phyloP scores from a whole-genome alignment of 192 early-diverging fungal genomes.

The Haplosporangium gracile region DNA sequence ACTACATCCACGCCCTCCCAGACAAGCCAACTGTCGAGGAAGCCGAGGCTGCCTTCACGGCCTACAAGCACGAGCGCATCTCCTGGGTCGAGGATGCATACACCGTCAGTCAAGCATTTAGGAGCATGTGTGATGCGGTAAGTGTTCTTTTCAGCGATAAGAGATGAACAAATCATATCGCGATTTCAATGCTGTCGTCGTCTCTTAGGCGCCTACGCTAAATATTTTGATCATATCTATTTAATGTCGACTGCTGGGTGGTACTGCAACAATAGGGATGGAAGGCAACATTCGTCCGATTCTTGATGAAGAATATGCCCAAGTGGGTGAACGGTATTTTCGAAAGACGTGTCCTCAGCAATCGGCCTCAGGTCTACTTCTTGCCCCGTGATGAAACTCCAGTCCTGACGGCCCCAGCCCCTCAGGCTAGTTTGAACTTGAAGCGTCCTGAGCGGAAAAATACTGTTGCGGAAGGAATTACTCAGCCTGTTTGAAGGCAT shows the following conservation, averaged over 20 bases:
- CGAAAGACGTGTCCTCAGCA: background rate
- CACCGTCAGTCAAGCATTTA: background rate
- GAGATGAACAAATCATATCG: too few species aligned
- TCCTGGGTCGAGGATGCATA: background rate
- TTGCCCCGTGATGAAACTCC: background rate
- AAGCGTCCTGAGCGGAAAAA: background rate
- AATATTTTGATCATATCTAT: background rate
- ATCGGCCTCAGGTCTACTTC: background rate
- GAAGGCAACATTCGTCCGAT: background rate
- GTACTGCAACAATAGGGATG: background rate
- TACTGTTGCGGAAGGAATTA: background rate
- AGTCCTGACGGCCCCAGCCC: background rate
- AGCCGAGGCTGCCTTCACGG: background rate
- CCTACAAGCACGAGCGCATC: constrained; percentile 9
- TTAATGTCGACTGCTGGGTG: background rate
- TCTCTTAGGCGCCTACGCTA: too few species aligned
- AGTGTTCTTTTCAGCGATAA: background rate
- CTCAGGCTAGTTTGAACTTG: background rate
- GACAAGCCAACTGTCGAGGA: background rate
- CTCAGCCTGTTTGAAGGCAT: too few species aligned
- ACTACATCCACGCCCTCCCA: background rate
- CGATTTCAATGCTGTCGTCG: too few species aligned
- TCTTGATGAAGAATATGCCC: background rate
- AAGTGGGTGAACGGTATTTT: background rate
- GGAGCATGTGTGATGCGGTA: background rate